phyloP scores from a whole-genome alignment of 306 rosid genomes.

The Castanea mollissima region DNA sequence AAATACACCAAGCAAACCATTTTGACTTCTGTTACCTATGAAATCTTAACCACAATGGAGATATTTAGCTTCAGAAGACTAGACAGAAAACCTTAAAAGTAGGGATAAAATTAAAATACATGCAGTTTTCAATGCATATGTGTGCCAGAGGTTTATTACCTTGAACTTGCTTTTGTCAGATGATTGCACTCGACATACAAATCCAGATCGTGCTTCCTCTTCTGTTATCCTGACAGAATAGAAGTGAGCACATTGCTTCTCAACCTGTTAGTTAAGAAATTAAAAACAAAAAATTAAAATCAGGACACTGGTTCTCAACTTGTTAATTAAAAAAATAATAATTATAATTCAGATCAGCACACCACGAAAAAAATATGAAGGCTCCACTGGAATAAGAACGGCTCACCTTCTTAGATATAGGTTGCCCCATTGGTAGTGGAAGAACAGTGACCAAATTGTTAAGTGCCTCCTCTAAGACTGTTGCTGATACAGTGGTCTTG shows the following conservation, averaged over 20 bases:
- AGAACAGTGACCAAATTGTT: constrained; percentile 63
- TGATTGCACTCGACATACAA: constrained; percentile 93
- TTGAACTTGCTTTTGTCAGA: constrained; percentile 97
- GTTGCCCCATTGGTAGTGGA: constrained; percentile 71
- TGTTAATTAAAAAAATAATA: constrained; percentile 27
- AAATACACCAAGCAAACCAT: neutral
- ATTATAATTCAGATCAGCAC: constrained; percentile 5
- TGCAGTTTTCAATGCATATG: constrained; percentile 11
- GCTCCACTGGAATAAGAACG: neutral
- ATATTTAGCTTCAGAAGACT: neutral
- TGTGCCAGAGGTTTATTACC: constrained; percentile 45
- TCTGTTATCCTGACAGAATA: constrained; percentile 78
- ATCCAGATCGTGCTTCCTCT: constrained; percentile 80
- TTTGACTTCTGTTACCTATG: neutral
- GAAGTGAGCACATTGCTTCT: constrained; percentile 97
- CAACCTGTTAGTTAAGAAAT: constrained; percentile 59
- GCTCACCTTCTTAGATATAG: constrained; percentile 65
- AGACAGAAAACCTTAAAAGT: constrained; percentile 5
- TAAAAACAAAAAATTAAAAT: constrained; percentile 7
- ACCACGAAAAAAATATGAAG: constrained; percentile 3
- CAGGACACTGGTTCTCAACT: constrained; percentile 86
- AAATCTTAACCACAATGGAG: neutral
- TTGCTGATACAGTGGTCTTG: constrained; percentile 94
- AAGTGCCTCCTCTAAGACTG: constrained; percentile 93
- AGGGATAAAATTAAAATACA: constrained; percentile 1